phyloP scores from a whole-genome alignment of 1,284 basidiomycete species.

The Trichosporon faecale region DNA sequence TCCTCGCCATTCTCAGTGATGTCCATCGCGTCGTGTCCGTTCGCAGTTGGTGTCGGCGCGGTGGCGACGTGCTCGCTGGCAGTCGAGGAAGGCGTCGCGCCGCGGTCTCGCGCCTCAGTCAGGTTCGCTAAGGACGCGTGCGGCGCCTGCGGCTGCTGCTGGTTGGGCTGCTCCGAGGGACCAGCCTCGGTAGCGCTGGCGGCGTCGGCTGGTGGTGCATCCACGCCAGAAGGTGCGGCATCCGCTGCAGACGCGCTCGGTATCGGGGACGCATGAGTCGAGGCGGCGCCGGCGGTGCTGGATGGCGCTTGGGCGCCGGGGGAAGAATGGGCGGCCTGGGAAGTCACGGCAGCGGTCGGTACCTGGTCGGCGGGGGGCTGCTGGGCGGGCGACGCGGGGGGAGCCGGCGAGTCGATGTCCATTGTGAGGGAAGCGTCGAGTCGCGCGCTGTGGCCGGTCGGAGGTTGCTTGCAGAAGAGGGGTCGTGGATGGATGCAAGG shows the following conservation, averaged over 20 bases:
- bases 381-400: conserved; percentile 20
- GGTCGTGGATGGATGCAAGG: background rate
- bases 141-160: background rate
- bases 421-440: conserved; percentile 11
- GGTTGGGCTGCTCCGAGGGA: background rate
- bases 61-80: background rate
- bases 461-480: background rate
- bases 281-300: conserved; percentile 1
- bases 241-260: background rate
- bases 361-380: conserved; percentile 3
- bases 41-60: background rate
- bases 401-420: conserved; percentile 22
- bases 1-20: conserved; percentile 9
- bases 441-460: background rate
- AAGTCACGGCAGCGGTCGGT: background rate
- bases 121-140: background rate
- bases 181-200: background rate
- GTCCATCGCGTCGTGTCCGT: conserved; percentile 10
- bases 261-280: background rate
- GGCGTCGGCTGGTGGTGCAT: background rate
- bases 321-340: background rate
- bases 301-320: background rate
- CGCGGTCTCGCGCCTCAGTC: background rate
- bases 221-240: background rate
- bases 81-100: conserved; percentile 1